phyloP scores from a whole-genome alignment of 129 eudicot genomes.

The Chrysanthemum lavandulifolium region DNA sequence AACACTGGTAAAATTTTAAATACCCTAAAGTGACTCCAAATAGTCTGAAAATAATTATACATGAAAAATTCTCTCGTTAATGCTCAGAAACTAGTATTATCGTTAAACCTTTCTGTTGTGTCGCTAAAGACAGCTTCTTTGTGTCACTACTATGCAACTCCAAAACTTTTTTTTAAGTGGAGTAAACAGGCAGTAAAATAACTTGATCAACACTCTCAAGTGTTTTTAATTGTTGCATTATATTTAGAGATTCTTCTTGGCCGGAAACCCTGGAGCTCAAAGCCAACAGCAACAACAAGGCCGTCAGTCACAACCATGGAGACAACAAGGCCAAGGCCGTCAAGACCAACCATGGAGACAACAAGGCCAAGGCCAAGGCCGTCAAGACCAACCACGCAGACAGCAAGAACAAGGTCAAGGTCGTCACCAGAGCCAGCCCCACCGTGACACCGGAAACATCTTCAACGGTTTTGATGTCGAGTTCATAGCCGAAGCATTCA shows the following conservation, averaged over 20 bases:
- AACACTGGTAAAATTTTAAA: no score
- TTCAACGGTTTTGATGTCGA: slow-evolving; percentile 45
- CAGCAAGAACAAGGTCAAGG: slow-evolving; percentile 12
- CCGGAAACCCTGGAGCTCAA: slow-evolving; percentile 39
- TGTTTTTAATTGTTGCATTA: no score
- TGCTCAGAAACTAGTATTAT: no score
- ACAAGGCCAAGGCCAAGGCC: neutral
- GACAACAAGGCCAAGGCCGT: slow-evolving; percentile 11
- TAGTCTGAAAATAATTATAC: no score
- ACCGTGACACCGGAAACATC: slow-evolving; percentile 37
- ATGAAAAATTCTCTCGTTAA: no score
- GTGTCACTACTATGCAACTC: no score
- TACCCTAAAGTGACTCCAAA: no score
- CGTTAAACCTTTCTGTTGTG: no score
- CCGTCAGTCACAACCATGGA: neutral
- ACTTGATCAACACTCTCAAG: no score
- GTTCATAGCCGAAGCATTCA: slow-evolving; percentile 48
- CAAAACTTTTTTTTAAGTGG: no score
- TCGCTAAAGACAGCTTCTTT: no score
- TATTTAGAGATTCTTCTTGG: slow-evolving; percentile 35
- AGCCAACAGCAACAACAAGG: slow-evolving; percentile 25
- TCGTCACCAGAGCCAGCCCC: slow-evolving; percentile 6
- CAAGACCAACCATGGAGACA: neutral
- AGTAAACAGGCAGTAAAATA: no score
- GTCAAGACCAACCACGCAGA: neutral